A percentile compares a stretch with the other conserved stretches of the same genome.
These are phyloP conservation scores for Aspergillus heteromorphus DNA, from an alignment of 495 filamentous ascomycete species.

Conservation along the genomic window DNA sequence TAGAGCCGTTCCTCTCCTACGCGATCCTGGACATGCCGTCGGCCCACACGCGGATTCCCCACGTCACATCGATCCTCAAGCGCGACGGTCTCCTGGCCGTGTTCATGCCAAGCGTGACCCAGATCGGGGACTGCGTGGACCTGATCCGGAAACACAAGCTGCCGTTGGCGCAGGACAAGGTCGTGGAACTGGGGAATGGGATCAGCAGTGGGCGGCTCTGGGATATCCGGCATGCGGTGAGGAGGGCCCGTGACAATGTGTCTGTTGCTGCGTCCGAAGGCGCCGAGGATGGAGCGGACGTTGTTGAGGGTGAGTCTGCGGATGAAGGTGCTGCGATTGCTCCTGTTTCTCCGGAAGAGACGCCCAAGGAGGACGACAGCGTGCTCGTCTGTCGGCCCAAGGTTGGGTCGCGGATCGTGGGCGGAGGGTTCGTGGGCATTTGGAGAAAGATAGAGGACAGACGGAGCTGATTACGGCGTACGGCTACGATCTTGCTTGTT, in stretches of 20 bases:
- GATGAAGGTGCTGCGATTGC: not conserved
- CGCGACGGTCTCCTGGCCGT: slow-evolving; percentile 58
- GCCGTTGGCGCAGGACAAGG: slow-evolving; percentile 54
- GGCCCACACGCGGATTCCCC: slow-evolving; percentile 51
- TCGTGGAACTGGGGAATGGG: slow-evolving; percentile 58
- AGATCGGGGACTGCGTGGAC: slow-evolving; percentile 59
- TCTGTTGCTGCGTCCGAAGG: slow-evolving; percentile 12
- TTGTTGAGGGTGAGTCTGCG: not conserved
- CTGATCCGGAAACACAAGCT: slow-evolving; percentile 45
- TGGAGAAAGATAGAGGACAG: slow-evolving; percentile 50
- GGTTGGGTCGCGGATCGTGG: slow-evolving; percentile 54
- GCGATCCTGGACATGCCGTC: slow-evolving; percentile 67
- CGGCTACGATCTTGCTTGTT: too few species aligned
- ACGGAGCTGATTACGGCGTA: slow-evolving; percentile 3
- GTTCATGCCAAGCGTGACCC: slow-evolving; percentile 72
- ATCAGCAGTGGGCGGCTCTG: slow-evolving; percentile 55
- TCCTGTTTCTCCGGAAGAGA: not conserved
- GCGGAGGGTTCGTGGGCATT: slow-evolving; percentile 67
- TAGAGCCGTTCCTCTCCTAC: slow-evolving; percentile 58
- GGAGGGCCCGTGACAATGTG: slow-evolving; percentile 40
- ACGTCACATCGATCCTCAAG: slow-evolving; percentile 51
- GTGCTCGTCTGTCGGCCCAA: slow-evolving; percentile 66
- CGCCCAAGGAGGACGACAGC: slow-evolving; percentile 31
- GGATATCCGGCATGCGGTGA: slow-evolving; percentile 56
- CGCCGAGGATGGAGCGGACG: not conserved